These are phyloP conservation scores for Cerrena zonata DNA, from an alignment of 1,284 basidiomycete species.

Conservation along the genomic window DNA sequence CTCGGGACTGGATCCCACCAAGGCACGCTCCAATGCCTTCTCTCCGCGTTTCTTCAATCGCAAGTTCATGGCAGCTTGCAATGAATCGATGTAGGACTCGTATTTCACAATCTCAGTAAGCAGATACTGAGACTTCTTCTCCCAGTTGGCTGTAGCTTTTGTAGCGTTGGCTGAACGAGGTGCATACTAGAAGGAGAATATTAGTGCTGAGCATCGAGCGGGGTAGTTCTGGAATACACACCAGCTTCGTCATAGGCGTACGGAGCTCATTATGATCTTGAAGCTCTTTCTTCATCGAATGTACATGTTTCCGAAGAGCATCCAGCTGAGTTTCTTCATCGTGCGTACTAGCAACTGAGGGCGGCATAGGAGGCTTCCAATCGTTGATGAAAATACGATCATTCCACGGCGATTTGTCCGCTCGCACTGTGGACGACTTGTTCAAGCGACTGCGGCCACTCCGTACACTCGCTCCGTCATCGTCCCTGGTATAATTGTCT, in stretches of 20 bases:
- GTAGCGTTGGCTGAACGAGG: constrained; percentile 66
- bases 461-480: constrained; percentile 62
- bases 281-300: constrained; percentile 71
- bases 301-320: constrained; percentile 76
- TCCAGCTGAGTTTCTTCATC: constrained; percentile 91
- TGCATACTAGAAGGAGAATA: constrained; percentile 54
- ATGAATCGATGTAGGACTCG: constrained; percentile 87
- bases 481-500: constrained; percentile 50
- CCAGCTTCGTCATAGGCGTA: constrained; percentile 77
- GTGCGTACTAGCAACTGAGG: constrained; percentile 77
- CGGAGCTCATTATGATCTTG: constrained; percentile 80
- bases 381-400: constrained; percentile 86
- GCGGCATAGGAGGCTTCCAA: constrained; percentile 86
- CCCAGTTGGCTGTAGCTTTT: constrained; percentile 88
- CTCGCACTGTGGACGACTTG: constrained; percentile 58
- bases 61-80: constrained; percentile 74
- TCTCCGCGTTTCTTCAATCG: constrained; percentile 82
- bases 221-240: constrained; percentile 33
- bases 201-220: constrained; percentile 1
- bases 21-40: constrained; percentile 74
- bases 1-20: constrained; percentile 40
- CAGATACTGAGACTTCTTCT: constrained; percentile 82
- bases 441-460: constrained; percentile 67
- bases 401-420: constrained; percentile 58
- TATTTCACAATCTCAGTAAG: constrained; percentile 93